Base-by-base conservation (phyloP, 331 rosid species). In the Malus hybrid region DNA sequence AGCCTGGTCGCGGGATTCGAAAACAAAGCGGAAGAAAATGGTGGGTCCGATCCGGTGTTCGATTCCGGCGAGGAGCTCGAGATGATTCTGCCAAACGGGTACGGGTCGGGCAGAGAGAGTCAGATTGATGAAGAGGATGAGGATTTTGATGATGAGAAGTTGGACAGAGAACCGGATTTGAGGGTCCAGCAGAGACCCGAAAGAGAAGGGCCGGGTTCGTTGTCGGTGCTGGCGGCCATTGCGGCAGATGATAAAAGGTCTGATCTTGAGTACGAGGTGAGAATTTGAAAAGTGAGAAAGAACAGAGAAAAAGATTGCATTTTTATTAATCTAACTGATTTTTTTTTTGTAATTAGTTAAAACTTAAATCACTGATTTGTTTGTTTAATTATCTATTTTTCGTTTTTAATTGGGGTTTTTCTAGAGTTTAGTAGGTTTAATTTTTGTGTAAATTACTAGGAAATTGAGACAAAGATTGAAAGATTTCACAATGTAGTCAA, bases 1-100 rank as follows among this genome's bases (percentile, higher is more conserved):
- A 89, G 90, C 85, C 66, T 87, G 63, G 84, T 83, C 39, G 74
- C 70, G 12, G 89, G 88, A 5, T 82, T 83, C 36, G 84, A 89
- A 10, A 87, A 78, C 56, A 85, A 68, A 22, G 83, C 32, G 2
- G 79, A 72, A 2, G 81, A 70, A 18, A 59, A 46, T 16, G 80
- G 42, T 12, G 88, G 34, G 33, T 76, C 85, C 2, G 85, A 81
- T 50, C 63, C 70, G 24, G 84, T 81, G 65, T 42, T 87, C 18
- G 90, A 89, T 34, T 72, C 73, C 11, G 97, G 90, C 0, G 90
- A 86, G 73, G 97, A 89, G 96, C 90, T 89, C 48, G 93, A 88
- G 77, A 83, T 87, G 36, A 82, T 91, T 81, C 85, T 33, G 71
- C 89, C 93, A 5, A 83, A 87, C 16, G 86, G 71, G 46, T 76